Percentiles rank a stretch among this genome's conserved stretches.
Evolutionary conservation across 352 stramenopile species (phyloP).

Genomic region (Phytophthora kernoviae): DNA sequence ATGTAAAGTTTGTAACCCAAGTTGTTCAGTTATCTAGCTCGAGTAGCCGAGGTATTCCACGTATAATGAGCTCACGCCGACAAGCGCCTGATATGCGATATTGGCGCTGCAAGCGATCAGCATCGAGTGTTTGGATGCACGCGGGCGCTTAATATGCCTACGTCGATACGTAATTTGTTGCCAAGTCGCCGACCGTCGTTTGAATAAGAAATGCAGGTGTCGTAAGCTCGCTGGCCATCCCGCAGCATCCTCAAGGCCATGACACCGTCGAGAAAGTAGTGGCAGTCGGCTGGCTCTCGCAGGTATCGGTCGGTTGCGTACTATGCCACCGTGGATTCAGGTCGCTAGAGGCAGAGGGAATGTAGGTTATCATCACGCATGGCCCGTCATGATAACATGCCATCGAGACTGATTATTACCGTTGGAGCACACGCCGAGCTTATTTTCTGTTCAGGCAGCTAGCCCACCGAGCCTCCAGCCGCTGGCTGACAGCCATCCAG

Average conservation of each 20-base stretch:
- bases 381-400: not conserved
- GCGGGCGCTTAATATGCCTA: conserved; percentile 13
- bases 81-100: conserved; percentile 14
- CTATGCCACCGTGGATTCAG: not conserved
- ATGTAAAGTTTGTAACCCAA: no score
- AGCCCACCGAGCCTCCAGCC: no score
- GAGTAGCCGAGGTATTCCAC: no score
- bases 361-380: not conserved
- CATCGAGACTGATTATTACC: not conserved
- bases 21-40: no score
- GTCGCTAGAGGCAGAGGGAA: not conserved
- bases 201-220: conserved; percentile 9
- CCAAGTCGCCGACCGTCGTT: not conserved
- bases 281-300: not conserved
- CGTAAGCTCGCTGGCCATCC: not conserved
- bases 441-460: no score
- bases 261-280: not conserved
- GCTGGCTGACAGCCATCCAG: not conserved
- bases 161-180: conserved; percentile 17
- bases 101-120: not conserved
- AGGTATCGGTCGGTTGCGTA: not conserved
- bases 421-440: not conserved
- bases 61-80: not conserved
- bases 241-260: not conserved
- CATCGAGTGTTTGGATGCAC: conserved; percentile 13